Evolutionary conservation across 2,329 filamentous ascomycete species (phyloP).

Genomic region (Cytospora piceicola): DNA sequence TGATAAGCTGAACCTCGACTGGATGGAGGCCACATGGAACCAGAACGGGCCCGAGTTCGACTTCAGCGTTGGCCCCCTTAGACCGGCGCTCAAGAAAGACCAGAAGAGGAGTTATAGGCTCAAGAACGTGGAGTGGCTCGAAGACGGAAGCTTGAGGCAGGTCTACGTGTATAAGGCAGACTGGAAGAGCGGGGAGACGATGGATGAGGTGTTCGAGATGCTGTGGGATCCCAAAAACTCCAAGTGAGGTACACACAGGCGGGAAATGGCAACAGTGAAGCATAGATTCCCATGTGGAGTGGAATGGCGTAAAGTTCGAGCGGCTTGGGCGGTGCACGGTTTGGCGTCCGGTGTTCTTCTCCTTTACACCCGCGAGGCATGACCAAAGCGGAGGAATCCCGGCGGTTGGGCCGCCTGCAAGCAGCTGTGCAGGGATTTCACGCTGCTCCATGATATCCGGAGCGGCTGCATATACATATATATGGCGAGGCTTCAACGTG

Average conservation of each 20-base stretch:
- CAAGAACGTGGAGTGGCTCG: conserved; percentile 46
- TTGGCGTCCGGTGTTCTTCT: conserved; percentile 8
- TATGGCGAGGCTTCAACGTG: background rate
- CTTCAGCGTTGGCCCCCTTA: conserved; percentile 58
- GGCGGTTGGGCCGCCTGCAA: background rate
- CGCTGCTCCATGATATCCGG: background rate
- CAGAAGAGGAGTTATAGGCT: conserved; percentile 58
- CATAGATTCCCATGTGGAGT: background rate
- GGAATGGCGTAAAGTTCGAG: conserved; percentile 2
- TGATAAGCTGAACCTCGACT: conserved; percentile 41
- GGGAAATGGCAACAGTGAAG: background rate
- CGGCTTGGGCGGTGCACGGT: background rate
- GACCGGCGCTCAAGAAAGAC: conserved; percentile 40
- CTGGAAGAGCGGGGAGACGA: conserved; percentile 43
- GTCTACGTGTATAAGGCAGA: conserved; percentile 55
- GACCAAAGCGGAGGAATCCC: background rate
- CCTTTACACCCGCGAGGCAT: background rate
- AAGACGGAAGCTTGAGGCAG: conserved; percentile 53
- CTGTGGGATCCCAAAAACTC: conserved; percentile 43
- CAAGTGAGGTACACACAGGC: background rate
- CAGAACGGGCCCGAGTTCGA: conserved; percentile 52
- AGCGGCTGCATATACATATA: background rate
- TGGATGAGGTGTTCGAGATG: conserved; percentile 54
- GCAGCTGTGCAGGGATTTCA: background rate
- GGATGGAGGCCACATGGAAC: conserved; percentile 59